Conservation (phyloP, 257 asterid species). For the Solanum bulbocastanum region DNA sequence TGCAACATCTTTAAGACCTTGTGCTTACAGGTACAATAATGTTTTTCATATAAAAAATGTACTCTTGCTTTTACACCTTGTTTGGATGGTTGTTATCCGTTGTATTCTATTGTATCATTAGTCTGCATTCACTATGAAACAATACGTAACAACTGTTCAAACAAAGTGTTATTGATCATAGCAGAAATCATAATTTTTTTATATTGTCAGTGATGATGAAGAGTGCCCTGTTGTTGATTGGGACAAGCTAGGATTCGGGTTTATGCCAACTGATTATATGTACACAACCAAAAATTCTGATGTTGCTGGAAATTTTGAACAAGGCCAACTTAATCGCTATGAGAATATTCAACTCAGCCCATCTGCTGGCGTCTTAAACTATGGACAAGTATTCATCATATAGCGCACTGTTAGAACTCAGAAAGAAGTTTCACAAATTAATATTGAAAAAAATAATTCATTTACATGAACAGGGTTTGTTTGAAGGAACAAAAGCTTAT, state of each 20-base stretch:
- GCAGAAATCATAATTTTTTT: not conserved
- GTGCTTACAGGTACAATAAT: constrained; percentile 7
- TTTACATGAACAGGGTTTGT: constrained; percentile 11
- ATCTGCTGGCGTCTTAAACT: constrained; percentile 61
- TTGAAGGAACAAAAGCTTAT: constrained; percentile 63
- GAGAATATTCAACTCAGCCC: constrained; percentile 61
- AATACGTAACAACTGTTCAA: not conserved
- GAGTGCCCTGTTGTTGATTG: constrained; percentile 40
- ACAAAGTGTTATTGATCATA: not conserved
- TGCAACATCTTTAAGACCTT: constrained; percentile 1
- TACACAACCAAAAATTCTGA: constrained; percentile 31
- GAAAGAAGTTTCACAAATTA: not conserved
- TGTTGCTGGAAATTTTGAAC: constrained; percentile 25
- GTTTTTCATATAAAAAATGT: not conserved
- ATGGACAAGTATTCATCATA: constrained; percentile 55
- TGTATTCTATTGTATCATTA: not conserved
- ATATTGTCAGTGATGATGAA: constrained; percentile 11
- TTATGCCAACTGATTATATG: constrained; percentile 56
- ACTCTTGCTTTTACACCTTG: not conserved
- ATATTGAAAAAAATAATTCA: not conserved
- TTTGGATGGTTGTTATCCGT: not conserved
- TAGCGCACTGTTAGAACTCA: not conserved
- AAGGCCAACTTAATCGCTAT: constrained; percentile 37
- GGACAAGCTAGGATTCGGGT: constrained; percentile 48
- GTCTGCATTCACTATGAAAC: not conserved